These are phyloP conservation scores for Starmerella etchellsii DNA, from an alignment of 805 yeast species.

Conservation along the genomic window DNA sequence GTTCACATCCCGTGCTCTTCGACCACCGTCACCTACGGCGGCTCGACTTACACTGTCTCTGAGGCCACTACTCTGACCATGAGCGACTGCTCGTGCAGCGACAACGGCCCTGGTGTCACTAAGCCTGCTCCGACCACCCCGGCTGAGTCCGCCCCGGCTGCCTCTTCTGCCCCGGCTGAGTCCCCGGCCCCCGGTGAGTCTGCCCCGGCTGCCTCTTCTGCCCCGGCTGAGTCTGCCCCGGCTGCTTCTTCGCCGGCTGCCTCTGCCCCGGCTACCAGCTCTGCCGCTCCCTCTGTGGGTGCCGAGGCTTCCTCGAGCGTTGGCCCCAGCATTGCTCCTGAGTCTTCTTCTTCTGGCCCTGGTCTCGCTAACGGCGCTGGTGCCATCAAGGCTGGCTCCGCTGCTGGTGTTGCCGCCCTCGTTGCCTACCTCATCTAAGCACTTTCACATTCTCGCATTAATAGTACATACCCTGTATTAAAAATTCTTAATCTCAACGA, in stretches of 20 bases:
- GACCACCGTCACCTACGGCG: slow-evolving; percentile 19
- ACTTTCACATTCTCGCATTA: background rate
- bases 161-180: slow-evolving; percentile 2
- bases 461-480: background rate
- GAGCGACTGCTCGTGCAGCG: slow-evolving; percentile 53
- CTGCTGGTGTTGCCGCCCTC: slow-evolving; percentile 6
- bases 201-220: slow-evolving; percentile 4
- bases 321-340: background rate
- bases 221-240: slow-evolving; percentile 1
- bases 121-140: slow-evolving; percentile 28
- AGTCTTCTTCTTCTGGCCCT: background rate
- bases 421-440: slow-evolving; percentile 7
- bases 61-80: slow-evolving; percentile 46
- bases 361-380: slow-evolving; percentile 7
- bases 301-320: background rate
- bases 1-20: slow-evolving; percentile 18
- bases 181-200: slow-evolving; percentile 4
- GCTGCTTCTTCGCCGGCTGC: slow-evolving; percentile 2
- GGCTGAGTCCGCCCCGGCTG: slow-evolving; percentile 2
- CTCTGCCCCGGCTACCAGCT: background rate
- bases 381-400: background rate
- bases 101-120: slow-evolving; percentile 41
- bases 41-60: slow-evolving; percentile 31
- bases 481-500: background rate
- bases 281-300: background rate